Percentiles rank a stretch among this genome's conserved stretches.
These are phyloP conservation scores for Scytalidium lignicola DNA, from an alignment of 2,329 filamentous ascomycete genomes.

Conservation along the genomic window DNA sequence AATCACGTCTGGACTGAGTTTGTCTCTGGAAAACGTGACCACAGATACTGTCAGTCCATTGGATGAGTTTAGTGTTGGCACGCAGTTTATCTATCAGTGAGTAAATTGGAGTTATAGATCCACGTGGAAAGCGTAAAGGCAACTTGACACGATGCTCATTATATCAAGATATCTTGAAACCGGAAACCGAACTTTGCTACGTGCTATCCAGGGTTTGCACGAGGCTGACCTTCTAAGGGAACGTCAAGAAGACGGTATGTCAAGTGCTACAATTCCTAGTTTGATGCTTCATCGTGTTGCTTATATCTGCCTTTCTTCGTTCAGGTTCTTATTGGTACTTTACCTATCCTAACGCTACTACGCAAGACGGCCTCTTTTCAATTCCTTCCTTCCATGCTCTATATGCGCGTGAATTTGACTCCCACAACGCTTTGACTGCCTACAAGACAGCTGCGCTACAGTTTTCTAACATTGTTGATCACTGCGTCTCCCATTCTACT, in stretches of 20 bases:
- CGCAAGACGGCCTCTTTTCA: constrained; percentile 4
- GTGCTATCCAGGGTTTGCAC: constrained; percentile 1
- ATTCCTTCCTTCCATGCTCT: constrained; percentile 3
- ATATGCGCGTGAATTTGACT: constrained; percentile 2
- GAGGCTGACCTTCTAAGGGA: background rate
- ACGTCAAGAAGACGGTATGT: constrained; percentile 2
- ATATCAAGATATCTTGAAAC: constrained; percentile 1
- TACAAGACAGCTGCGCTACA: background rate
- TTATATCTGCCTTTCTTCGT: background rate
- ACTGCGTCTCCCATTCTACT: constrained; percentile 1
- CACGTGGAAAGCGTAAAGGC: background rate
- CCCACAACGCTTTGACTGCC: background rate
- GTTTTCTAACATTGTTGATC: constrained; percentile 1
- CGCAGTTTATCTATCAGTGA: constrained; percentile 5
- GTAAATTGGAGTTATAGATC: background rate
- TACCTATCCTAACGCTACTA: constrained; percentile 1
- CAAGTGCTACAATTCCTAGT: background rate
- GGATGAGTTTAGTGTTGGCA: constrained; percentile 4
- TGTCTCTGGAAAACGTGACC: constrained; percentile 1
- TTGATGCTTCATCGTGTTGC: background rate
- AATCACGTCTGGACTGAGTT: constrained; percentile 1
- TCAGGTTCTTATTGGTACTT: background rate
- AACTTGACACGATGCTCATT: background rate
- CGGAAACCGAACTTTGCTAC: background rate
- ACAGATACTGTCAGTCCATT: constrained; percentile 1